phyloP scores from a whole-genome alignment of 177 flowering plant genomes.

The Telopea speciosissima region DNA sequence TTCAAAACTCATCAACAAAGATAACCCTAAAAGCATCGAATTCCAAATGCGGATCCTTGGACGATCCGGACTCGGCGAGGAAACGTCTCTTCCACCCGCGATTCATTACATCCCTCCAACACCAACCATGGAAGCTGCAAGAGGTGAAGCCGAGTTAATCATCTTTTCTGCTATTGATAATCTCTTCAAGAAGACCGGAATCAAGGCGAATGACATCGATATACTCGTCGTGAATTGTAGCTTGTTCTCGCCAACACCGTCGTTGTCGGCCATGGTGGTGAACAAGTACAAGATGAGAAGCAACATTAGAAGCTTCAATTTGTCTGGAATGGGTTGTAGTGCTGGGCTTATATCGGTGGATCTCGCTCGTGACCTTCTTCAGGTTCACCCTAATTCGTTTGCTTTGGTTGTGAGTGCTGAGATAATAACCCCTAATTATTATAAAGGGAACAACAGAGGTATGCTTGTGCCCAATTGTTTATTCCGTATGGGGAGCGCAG shows the following conservation, averaged over 20 bases:
- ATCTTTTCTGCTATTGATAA: conserved; percentile 50
- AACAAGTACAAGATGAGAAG: conserved; percentile 61
- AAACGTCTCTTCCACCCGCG: conserved; percentile 55
- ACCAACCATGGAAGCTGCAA: conserved; percentile 43
- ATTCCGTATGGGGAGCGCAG: conserved; percentile 62
- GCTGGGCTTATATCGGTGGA: conserved; percentile 57
- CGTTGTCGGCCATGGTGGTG: conserved; percentile 54
- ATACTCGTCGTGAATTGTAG: conserved; percentile 50
- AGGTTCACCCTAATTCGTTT: conserved; percentile 50
- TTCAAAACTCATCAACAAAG: conserved; percentile 30
- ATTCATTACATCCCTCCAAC: conserved; percentile 57
- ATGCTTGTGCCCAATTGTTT: conserved; percentile 58
- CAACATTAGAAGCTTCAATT: conserved; percentile 50
- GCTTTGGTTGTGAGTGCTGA: conserved; percentile 51
- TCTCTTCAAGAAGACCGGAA: conserved; percentile 40
- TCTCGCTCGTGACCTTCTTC: conserved; percentile 62
- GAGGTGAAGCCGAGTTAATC: conserved; percentile 46
- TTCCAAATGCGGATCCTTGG: conserved; percentile 65
- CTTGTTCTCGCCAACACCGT: conserved; percentile 58
- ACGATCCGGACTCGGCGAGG: conserved; percentile 57
- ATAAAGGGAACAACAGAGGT: conserved; percentile 43
- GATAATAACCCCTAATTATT: conserved; percentile 50
- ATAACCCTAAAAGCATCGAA: conserved; percentile 43
- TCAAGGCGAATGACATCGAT: conserved; percentile 53
- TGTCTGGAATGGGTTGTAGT: conserved; percentile 71